Base-by-base conservation (phyloP, 2,329 filamentous ascomycete species). In the Penicillium sp. region DNA sequence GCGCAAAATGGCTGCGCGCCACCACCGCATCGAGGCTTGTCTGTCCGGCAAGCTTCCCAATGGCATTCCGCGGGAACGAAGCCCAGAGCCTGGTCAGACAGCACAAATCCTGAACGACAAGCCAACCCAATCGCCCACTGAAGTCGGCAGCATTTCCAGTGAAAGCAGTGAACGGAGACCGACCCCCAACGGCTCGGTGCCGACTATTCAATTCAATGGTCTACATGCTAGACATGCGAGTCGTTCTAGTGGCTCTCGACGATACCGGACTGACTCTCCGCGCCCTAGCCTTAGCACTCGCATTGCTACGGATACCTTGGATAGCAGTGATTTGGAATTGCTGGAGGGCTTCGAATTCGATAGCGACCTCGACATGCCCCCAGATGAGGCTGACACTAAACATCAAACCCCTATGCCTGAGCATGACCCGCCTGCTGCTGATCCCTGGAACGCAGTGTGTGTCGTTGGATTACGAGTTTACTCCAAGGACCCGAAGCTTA, bases 371-470 rank as follows among this genome's bases (percentile, higher is more conserved):
- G 67, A 69, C 37, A 67, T 69, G 65, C 58, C 62, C 2, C 45
- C 56, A 0, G 58, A 64, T 8, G 60, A 63, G 13, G 33, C 45
- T 1, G 39, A 46, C 4, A 13, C 27, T 5, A 56, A 53, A n/a
- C 36, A 29, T 2, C 41, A 13, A 1, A 25, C 19, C 7, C 36
- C 38, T 2, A 36, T 37, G 6, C 20, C 19, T 2, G 30, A 39
- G 1, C 4, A 32, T 4, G 39, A 51, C 3, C 43, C 36, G 10
- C 40, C 31, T 36, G 41, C 14, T 44, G 44, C 30, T 9, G 62
- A 67, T 44, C 77, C 77, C 0, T 82, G 79, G 79, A 80, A 81
- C 51, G 79, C 79, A 1, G 70, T 80, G 1, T 79, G 76, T 45
- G 77, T 81, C 11, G 71, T 81, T 4, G 79, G 79, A 0, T 57